Base-by-base conservation (phyloP, 75 land plant genomes). In the Pseudotsuga menziesii region DNA sequence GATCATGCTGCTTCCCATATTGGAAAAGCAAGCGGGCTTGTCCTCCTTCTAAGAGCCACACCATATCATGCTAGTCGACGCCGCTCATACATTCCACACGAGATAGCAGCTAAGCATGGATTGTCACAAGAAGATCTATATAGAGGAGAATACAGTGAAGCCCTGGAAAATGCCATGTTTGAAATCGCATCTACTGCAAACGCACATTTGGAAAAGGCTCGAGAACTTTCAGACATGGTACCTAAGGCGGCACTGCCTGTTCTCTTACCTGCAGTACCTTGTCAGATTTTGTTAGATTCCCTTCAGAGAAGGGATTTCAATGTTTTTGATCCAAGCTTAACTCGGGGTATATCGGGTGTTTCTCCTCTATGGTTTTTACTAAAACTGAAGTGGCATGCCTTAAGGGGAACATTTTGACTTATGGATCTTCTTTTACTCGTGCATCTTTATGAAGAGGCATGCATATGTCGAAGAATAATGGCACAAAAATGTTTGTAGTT, bases 1-100 rank as follows among this genome's bases (percentile, higher is more conserved):
- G 99, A 97, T 82, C 99, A 97, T 84, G 99, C 96, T 56, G 99
- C 94, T 60, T 94, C 99, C 23, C 99, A 97, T 78, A 85, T 94
- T 63, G 98, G 99, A 6, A 97, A 97, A 78, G 93, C 99, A n/a
- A 94, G 90, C 44, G 99, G 99, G 12, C 84, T 97, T 62, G 86
- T 89, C 14, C 77, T 97, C 76, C 77, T 97, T 54, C 87, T 97
- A 5, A 89, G 79, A 79, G 90, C 98, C 15, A 77, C 90, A 58
- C 89, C 95, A 5, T 86, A 87, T 70, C 99, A 97, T 89, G 90
- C 90, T n/a, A 85, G 78, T 56, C 82, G 79, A 12, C 85, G 81
- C 15, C 88, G 88, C 9, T 70, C 91, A 14, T 94, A 91, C 56
- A 92, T 97, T 56, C 99, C 99, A 54, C 57, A 80, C 25, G 87